Conservation (phyloP, 176 grass and related monocot genomes). For the Cenchrus purpureus region DNA sequence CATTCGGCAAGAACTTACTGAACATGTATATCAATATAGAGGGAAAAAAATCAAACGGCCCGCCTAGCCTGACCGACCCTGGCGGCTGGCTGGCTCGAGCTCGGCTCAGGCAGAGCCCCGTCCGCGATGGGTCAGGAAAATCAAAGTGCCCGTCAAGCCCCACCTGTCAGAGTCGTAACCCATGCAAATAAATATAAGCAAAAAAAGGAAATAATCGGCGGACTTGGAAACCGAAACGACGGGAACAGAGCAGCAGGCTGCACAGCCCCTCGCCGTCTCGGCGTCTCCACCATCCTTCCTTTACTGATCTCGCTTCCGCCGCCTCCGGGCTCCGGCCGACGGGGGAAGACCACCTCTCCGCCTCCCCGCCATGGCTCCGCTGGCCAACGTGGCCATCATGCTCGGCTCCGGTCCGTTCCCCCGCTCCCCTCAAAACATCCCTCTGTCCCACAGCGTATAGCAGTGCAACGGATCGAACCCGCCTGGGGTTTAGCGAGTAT, state of each 20-base stretch:
- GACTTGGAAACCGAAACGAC: not conserved
- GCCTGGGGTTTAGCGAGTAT: not conserved
- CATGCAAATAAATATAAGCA: not conserved
- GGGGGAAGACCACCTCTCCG: not conserved
- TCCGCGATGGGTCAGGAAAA: not conserved
- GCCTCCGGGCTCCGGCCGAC: not conserved
- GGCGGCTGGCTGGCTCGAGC: too few species aligned
- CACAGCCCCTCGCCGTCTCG: not conserved
- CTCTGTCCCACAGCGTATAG: not conserved
- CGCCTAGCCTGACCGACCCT: too few species aligned
- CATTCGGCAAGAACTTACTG: too few species aligned
- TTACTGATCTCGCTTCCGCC: not conserved
- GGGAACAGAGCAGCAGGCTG: not conserved
- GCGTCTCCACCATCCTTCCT: too few species aligned
- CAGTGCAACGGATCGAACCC: not conserved
- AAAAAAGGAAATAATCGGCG: not conserved
- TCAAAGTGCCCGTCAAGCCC: not conserved
- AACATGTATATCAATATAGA: too few species aligned
- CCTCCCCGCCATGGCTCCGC: constrained; percentile 21
- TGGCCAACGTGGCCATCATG: constrained; percentile 20
- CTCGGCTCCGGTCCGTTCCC: constrained; percentile 39
- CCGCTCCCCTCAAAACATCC: not conserved
- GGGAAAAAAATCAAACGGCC: too few species aligned
- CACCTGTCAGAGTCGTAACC: not conserved
- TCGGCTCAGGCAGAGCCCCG: not conserved